These are phyloP conservation scores for Cydonia oblonga DNA, from an alignment of 331 rosid genomes.

Conservation along the genomic window DNA sequence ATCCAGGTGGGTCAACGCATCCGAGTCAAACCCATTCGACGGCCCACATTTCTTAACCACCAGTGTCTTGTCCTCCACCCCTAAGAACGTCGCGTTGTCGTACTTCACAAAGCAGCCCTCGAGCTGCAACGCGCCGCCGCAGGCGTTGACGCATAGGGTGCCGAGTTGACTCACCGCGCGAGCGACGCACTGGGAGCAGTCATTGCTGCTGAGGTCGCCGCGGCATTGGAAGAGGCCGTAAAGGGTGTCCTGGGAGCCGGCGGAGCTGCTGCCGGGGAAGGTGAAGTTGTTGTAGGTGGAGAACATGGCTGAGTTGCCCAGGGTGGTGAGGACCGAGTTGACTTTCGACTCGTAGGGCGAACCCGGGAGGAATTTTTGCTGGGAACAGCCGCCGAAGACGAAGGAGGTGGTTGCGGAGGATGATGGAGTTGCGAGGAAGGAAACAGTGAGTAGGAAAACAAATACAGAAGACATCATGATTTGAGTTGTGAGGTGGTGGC, in stretches of 20 bases:
- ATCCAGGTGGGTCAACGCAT: conserved; percentile 38
- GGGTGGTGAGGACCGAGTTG: conserved; percentile 63
- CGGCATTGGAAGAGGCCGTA: conserved; percentile 88
- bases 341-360: conserved; percentile 43
- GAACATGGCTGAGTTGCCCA: conserved; percentile 54
- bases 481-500: background rate
- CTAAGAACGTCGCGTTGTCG: conserved; percentile 56
- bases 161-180: conserved; percentile 57
- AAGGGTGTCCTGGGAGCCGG: conserved; percentile 27
- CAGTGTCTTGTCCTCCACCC: conserved; percentile 73
- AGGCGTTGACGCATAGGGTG: conserved; percentile 38
- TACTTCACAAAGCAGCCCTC: conserved; percentile 84
- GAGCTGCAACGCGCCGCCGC: conserved; percentile 84
- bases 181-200: conserved; percentile 52
- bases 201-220: conserved; percentile 45
- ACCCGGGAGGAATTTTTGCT: conserved; percentile 40
- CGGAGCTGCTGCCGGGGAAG: background rate
- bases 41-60: conserved; percentile 70
- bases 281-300: conserved; percentile 65
- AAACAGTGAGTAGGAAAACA: background rate
- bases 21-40: conserved; percentile 36
- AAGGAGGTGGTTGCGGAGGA: conserved; percentile 30
- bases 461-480: conserved; percentile 2
- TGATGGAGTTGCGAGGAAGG: conserved; percentile 20
- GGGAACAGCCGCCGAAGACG: conserved; percentile 77